Evolutionary conservation across 2,329 filamentous ascomycete species (phyloP).

Genomic region (Berkeleyomyces rouxiae): DNA sequence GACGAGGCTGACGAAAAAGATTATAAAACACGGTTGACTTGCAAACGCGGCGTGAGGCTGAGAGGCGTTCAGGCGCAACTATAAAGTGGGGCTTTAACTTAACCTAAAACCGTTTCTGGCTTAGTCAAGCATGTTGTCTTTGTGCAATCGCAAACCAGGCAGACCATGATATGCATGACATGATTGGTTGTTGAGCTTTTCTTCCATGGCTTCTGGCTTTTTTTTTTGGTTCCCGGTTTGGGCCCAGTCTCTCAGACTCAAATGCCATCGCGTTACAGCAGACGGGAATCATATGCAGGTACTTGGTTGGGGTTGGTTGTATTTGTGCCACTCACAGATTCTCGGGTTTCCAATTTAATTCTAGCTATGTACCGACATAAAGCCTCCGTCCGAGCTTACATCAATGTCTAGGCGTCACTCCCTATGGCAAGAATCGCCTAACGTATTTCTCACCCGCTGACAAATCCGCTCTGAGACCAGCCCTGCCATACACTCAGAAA

Average conservation of each 20-base stretch:
- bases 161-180: too few relatives aligned
- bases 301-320: neutral
- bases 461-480: too few relatives aligned
- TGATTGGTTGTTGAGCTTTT: neutral
- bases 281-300: neutral
- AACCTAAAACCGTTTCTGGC: neutral
- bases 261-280: neutral
- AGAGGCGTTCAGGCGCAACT: neutral
- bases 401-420: too few relatives aligned
- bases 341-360: neutral
- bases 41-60: constrained; percentile 4
- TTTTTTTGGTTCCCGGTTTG: too few relatives aligned
- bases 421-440: too few relatives aligned
- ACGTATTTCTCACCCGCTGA: too few relatives aligned
- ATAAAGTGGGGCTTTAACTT: constrained; percentile 3
- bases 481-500: too few relatives aligned
- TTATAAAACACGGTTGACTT: constrained; percentile 1
- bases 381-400: too few relatives aligned
- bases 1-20: constrained; percentile 7
- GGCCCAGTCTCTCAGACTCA: neutral
- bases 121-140: neutral
- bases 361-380: too few relatives aligned
- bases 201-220: too few relatives aligned
- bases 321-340: neutral
- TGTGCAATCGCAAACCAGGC: neutral